These are phyloP conservation scores for Solioccasus polychromus DNA, from an alignment of 768 basidiomycete genomes.

Conservation along the genomic window DNA sequence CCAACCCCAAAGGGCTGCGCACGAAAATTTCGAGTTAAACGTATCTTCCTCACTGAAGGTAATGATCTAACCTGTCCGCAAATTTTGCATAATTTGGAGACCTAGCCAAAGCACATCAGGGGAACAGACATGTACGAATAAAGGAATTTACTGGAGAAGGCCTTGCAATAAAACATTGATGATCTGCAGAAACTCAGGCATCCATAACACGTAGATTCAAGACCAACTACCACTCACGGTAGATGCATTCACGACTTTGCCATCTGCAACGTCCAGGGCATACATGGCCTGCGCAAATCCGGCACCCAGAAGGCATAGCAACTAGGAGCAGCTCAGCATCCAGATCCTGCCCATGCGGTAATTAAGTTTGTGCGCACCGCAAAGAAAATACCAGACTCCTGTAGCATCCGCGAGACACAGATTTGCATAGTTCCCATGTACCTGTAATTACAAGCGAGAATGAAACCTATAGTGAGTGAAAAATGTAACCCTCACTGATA, in stretches of 20 bases:
- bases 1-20: conserved; percentile 52
- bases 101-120: conserved; percentile 30
- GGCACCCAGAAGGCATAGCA: conserved; percentile 75
- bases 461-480: background rate
- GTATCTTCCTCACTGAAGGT: background rate
- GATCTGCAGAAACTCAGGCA: conserved; percentile 40
- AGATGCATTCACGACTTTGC: conserved; percentile 52
- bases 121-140: background rate
- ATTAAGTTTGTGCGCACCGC: conserved; percentile 48
- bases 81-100: conserved; percentile 68
- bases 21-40: conserved; percentile 1
- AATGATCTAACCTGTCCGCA: conserved; percentile 37
- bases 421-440: conserved; percentile 94
- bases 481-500: conserved; percentile 51
- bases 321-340: conserved; percentile 37
- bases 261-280: conserved; percentile 90
- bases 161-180: conserved; percentile 75
- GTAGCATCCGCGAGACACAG: conserved; percentile 88
- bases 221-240: conserved; percentile 37
- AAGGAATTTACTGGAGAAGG: conserved; percentile 60
- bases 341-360: background rate
- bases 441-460: conserved; percentile 33
- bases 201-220: background rate
- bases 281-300: conserved; percentile 88
- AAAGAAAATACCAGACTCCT: conserved; percentile 91